phyloP scores from a whole-genome alignment of 2,329 filamentous ascomycete genomes.

The Chalaropsis ovoidea region DNA sequence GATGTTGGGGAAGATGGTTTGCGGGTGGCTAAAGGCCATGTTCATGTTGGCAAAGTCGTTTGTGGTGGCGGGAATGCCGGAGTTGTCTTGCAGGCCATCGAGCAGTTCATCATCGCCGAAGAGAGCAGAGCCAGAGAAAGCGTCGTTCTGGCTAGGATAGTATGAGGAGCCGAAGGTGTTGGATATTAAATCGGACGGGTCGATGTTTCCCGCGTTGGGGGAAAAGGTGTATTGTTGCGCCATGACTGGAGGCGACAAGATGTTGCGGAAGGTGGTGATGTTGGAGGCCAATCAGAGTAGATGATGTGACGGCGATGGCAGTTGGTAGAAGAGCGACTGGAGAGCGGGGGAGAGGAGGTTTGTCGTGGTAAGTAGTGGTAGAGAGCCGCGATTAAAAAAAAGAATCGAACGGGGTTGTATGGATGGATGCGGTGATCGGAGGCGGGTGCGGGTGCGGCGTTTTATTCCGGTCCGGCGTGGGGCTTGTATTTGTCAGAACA shows the following conservation, averaged over 20 bases:
- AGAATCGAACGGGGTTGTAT: background rate
- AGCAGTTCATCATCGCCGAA: conserved; percentile 84
- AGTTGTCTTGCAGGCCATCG: conserved; percentile 52
- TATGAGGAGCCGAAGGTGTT: conserved; percentile 21
- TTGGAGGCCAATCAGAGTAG: background rate
- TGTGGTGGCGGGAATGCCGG: conserved; percentile 45
- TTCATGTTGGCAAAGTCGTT: conserved; percentile 49
- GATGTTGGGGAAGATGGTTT: conserved; percentile 33
- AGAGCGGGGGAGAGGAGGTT: background rate
- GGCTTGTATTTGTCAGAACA: conserved; percentile 13
- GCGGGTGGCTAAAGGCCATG: conserved; percentile 45
- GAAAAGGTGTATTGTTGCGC: conserved; percentile 23
- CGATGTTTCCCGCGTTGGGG: conserved; percentile 20
- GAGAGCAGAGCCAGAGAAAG: conserved; percentile 66
- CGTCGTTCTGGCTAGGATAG: conserved; percentile 35
- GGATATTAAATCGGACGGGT: conserved; percentile 17
- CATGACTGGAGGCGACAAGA: conserved; percentile 1
- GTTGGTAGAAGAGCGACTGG: background rate
- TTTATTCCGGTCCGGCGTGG: conserved; percentile 8
- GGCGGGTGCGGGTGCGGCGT: conserved; percentile 9
- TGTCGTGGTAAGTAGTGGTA: background rate
- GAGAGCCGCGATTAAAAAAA: background rate
- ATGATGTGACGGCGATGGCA: background rate
- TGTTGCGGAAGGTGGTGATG: background rate
- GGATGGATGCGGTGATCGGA: background rate